phyloP scores from a whole-genome alignment of 2,329 filamentous ascomycete species.

The Pezicula neosporulosa region DNA sequence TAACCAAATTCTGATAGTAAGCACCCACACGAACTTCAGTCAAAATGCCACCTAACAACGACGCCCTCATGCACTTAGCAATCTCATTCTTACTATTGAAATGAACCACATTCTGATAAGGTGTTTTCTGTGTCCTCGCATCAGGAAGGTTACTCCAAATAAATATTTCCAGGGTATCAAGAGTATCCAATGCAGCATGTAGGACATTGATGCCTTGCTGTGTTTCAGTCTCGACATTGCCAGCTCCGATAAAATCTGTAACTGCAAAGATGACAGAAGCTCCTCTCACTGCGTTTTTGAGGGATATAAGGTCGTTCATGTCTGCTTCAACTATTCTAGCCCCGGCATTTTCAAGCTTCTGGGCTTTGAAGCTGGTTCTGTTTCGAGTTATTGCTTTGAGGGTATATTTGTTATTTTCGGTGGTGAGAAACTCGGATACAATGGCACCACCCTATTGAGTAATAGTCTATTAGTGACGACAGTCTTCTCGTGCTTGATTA shows the following conservation, averaged over 20 bases:
- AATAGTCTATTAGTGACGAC: too few relatives aligned
- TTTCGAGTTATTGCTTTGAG: too few relatives aligned
- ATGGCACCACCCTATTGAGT: too few relatives aligned
- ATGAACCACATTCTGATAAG: background rate
- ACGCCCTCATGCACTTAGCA: background rate
- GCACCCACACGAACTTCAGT: background rate
- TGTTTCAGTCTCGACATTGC: background rate
- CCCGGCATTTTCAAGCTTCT: too few relatives aligned
- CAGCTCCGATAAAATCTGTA: background rate
- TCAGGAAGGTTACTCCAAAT: background rate
- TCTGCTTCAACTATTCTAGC: too few relatives aligned
- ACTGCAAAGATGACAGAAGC: too few relatives aligned
- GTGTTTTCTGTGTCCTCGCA: background rate
- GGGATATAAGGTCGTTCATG: too few relatives aligned
- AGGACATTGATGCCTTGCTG: background rate
- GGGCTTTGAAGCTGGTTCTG: too few relatives aligned
- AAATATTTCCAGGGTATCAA: background rate
- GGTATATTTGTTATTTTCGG: too few relatives aligned
- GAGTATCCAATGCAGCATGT: background rate
- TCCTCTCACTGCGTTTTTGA: too few relatives aligned
- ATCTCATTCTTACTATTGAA: background rate
- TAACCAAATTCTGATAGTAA: background rate
- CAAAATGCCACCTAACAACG: background rate
- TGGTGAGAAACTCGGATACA: too few relatives aligned
- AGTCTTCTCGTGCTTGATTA: too few relatives aligned